Base-by-base conservation (phyloP, 345 rosid genomes). In the Syzygium aqueum region DNA sequence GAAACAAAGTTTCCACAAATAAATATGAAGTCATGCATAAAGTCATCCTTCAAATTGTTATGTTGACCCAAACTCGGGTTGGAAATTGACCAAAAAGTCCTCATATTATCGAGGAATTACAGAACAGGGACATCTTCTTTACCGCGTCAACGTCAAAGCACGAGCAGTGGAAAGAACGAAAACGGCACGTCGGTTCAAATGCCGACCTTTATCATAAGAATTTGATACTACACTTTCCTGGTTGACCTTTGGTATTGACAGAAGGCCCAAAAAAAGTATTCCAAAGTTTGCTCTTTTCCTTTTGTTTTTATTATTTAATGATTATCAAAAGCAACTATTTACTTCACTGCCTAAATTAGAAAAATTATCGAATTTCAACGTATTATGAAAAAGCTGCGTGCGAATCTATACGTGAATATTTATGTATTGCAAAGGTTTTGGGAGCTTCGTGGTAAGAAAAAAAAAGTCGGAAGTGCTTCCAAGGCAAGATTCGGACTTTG, bases 401-500 rank as follows among this genome's bases (percentile, higher is more conserved):
- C 7, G 0, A 33, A 33, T 33, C 40, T 33, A 67, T 67, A 3
- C 8, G 7, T 33, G 13, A 33, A 33, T 33, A 9, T 73, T 33
- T 33, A 33, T 0, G 11, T 9, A 33, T 54, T 8, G 8, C 2
- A 27, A 54, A 21, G 22, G 25, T 19, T 53, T 53, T 19, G 23
- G 22, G 56, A 53, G 8, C 4, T 65, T 9, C 12, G 1, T 0
- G 12, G 22, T 65, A 16, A 0, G 16, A 28, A 8, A 65, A 65
- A 15, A 1, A 30, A 30, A 17, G 7, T 3, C 17, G 0, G 17
- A 73, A 17, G 11, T 17, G 46, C 2, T 3, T 5, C 4, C 3
- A 3, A 2, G 2, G 25, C 13, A 9, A 17, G 0, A 73, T 5
- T 73, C 11, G 3, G 49, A 19, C 7, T 30, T 73, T 17, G 23